These are phyloP conservation scores for Leishmania major DNA, from an alignment of 208 protist species.

Conservation along the genomic window DNA sequence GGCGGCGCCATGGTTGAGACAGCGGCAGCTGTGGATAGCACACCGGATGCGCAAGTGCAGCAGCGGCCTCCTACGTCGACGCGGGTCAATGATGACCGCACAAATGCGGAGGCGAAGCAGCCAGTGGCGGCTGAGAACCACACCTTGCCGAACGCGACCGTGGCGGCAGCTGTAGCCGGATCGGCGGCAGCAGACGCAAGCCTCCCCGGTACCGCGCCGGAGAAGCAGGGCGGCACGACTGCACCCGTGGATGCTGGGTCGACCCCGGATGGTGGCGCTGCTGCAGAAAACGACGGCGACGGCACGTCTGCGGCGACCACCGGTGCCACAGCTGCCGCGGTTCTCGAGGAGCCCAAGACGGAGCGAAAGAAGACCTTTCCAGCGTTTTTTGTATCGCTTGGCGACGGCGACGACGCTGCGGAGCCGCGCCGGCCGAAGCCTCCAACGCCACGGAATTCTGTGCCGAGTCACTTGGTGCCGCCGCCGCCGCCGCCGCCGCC, in stretches of 20 bases:
- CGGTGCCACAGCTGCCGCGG: not conserved
- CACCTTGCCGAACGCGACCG: not conserved
- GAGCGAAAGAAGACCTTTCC: slow-evolving; percentile 51
- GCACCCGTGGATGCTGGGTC: not conserved
- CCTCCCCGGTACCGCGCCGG: not conserved
- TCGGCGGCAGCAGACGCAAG: not conserved
- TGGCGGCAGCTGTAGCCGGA: not conserved
- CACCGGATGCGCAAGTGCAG: slow-evolving; percentile 4
- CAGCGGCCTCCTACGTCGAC: not conserved
- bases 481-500: slow-evolving; percentile 10
- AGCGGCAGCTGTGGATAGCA: not conserved
- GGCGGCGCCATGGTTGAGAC: not conserved
- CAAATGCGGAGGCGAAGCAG: not conserved
- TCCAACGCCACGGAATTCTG: slow-evolving; percentile 75
- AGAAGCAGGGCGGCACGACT: not conserved
- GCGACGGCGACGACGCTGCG: slow-evolving; percentile 11
- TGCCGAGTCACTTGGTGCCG: slow-evolving; percentile 33
- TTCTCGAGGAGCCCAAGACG: slow-evolving; percentile 62
- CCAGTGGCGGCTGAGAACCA: not conserved
- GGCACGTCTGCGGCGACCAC: not conserved
- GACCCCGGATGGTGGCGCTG: not conserved
- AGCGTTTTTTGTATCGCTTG: slow-evolving; percentile 75
- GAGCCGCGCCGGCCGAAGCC: slow-evolving; percentile 75
- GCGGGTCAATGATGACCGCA: not conserved
- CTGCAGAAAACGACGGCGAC: not conserved